Base-by-base conservation (phyloP, 1,284 basidiomycete species). In the Malassezia caprae region DNA sequence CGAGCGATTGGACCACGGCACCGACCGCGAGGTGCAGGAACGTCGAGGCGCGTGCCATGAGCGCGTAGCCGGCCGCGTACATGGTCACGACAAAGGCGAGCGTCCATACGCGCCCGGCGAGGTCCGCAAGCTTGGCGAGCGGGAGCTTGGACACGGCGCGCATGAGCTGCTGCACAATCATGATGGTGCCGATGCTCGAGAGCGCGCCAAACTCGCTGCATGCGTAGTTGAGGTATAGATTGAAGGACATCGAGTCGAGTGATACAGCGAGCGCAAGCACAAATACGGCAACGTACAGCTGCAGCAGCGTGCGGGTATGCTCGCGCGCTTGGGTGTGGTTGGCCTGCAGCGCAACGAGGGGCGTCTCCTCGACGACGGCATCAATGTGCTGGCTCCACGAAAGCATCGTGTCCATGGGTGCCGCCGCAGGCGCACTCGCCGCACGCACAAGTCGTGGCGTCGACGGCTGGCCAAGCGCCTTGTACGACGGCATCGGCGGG, bases 41-140 rank as follows among this genome's bases (percentile, higher is more conserved):
- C 51, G 76, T 79, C 19, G 78, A 76, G 0, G 85, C 81, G 0
- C 82, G 81, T 2, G 84, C 84, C 50, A 87, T 84, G 49, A 86
- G 75, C 53, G 82, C 80, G 72, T 86, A 84, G 4, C 79, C 79
- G 39, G 77, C 51, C 15, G 76, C 71, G 64, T 80, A 80, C 41
- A 79, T 68, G 23, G 75, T 41, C 5, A 77, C 76, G 48, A 85
- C 82, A 42, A 81, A 67, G 41, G 82, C 75, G 65, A 84, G 86
- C 0, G 85, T 77, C 58, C 79, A 77, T 0, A 76, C 77, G 42
- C 79, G 76, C 1, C 79, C 79, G 11, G 78, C 65, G 26, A 85
- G 81, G 67, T 89, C 86, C 2, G 85, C 82, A 31, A 88, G 75
- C 75, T 87, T 88, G 3, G 86, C 87, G 64, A 87, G 83, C 42